A percentile compares a stretch with the other conserved stretches of the same genome.
phyloP scores from a whole-genome alignment of 495 filamentous ascomycete species.

The Annulohypoxylon stygium region DNA sequence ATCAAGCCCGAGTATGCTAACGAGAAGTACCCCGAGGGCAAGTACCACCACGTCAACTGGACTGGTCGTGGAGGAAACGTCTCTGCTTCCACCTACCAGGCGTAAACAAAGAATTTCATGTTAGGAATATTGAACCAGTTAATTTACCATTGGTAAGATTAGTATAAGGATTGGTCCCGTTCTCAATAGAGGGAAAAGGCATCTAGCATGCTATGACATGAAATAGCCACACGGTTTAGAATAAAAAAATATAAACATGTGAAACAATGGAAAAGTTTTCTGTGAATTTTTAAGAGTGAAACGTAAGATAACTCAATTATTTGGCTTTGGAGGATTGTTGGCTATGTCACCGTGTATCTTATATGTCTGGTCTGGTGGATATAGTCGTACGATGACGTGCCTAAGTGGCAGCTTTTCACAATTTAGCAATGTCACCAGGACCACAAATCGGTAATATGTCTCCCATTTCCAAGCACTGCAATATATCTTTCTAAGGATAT shows the following conservation, averaged over 20 bases:
- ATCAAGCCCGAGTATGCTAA: constrained; percentile 93
- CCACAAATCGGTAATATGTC: too few relatives aligned
- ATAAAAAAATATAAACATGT: constrained; percentile 45
- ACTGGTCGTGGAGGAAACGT: constrained; percentile 97
- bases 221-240: constrained; percentile 31
- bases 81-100: constrained; percentile 95
- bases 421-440: background rate
- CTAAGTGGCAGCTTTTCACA: background rate
- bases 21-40: constrained; percentile 84
- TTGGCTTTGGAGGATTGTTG: too few relatives aligned
- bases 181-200: constrained; percentile 39
- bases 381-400: background rate
- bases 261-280: constrained; percentile 28
- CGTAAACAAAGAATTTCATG: constrained; percentile 67
- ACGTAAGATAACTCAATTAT: too few relatives aligned
- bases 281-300: background rate
- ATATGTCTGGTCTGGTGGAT: background rate
- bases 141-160: constrained; percentile 21
- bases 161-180: constrained; percentile 16
- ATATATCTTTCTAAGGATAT: too few relatives aligned
- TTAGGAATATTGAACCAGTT: constrained; percentile 20
- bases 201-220: constrained; percentile 38
- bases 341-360: too few relatives aligned
- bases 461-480: too few relatives aligned
- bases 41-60: constrained; percentile 99